phyloP scores from a whole-genome alignment of 208 protist species.

The Porcisia deanei region DNA sequence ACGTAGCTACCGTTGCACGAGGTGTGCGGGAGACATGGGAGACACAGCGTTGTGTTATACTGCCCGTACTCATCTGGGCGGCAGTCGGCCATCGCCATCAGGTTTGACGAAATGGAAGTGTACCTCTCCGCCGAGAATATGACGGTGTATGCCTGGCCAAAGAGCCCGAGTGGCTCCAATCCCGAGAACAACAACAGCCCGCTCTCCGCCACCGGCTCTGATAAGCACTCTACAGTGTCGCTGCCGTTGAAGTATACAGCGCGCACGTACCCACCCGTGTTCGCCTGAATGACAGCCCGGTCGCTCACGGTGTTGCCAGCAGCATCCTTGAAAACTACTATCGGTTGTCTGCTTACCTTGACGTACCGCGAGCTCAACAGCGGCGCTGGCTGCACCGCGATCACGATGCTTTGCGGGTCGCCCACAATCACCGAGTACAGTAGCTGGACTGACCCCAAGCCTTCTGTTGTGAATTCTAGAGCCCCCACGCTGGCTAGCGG shows the following conservation, averaged over 20 bases:
- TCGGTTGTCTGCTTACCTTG: slow-evolving; percentile 24
- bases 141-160: slow-evolving; percentile 28
- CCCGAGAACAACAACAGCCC: slow-evolving; percentile 36
- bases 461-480: slow-evolving; percentile 26
- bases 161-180: slow-evolving; percentile 24
- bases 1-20: slow-evolving; percentile 49
- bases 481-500: slow-evolving; percentile 38
- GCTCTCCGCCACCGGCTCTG: neutral
- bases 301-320: slow-evolving; percentile 38
- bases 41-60: slow-evolving; percentile 35
- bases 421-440: slow-evolving; percentile 39
- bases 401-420: slow-evolving; percentile 18
- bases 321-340: slow-evolving; percentile 36
- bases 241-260: slow-evolving; percentile 27
- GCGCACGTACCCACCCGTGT: slow-evolving; percentile 3
- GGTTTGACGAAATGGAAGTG: slow-evolving; percentile 18
- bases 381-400: slow-evolving; percentile 33
- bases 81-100: slow-evolving; percentile 25
- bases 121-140: slow-evolving; percentile 26
- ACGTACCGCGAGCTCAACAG: slow-evolving; percentile 22
- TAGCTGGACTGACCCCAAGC: slow-evolving; percentile 10
- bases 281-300: neutral
- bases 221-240: neutral
- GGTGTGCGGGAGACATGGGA: slow-evolving; percentile 30
- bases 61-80: slow-evolving; percentile 36